Evolutionary conservation across 345 rosid species (phyloP), one percentile per base, ranked within the genome.

Genomic region (Eucalyptus cloeziana): DNA sequence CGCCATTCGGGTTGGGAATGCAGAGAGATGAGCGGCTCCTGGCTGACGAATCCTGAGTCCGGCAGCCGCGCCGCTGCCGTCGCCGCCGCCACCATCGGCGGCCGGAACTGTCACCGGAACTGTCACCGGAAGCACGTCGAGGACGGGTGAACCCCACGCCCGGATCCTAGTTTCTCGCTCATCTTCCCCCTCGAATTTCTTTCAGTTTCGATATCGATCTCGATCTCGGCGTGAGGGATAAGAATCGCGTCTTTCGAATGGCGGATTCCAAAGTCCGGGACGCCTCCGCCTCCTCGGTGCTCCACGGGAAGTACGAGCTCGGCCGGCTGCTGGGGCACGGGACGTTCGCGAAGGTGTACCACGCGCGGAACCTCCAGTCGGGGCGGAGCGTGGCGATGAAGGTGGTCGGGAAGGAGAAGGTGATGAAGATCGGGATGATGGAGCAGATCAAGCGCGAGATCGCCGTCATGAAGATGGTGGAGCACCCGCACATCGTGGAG

Each of bases 41-140:
- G 86, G 92, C 71, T 51, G 86, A 49, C 90, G 88, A 91, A 90
- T 80, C 89, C 50, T 52, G 90, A 89, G 60, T 80, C 13, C 62
- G 89, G 93, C 94, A 56, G 89, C 30, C n/a, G 89, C 94, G 90
- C 54, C 54, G 89, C 94, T 88, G 90, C 94, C 54, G 89, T 93
- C 85, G 83, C 94, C 95, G 79, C 89, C 91, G 87, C 94, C 90
- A 91, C 94, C 52, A 89, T 93, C 88, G 97, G 96, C 96, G 97
- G 96, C 96, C 88, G 99, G 83, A 97, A 93, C 86, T 94, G 98
- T 92, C 98, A 97, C 96, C 88, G 99, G 83, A 97, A 93, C 87
- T 94, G 98, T 92, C 98, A 97, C 95, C 96, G 98, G 88, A 96
- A 97, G 91, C 97, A 96, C 96, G 98, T 97, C 79, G 99, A 96